Base-by-base conservation (phyloP, 306 rosid species). In the Inga laurina region DNA sequence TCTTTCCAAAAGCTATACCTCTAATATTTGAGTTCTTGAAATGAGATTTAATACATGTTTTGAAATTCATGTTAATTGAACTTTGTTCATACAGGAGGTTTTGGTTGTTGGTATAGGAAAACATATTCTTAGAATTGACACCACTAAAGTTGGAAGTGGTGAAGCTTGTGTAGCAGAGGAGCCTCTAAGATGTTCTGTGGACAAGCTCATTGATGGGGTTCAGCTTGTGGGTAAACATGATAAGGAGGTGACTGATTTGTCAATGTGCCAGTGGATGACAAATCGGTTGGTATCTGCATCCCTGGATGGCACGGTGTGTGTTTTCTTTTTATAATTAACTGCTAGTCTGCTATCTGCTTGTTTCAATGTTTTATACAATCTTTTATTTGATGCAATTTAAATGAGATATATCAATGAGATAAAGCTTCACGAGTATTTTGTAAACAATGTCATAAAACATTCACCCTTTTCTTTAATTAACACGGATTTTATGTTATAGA, bases 201-300 rank as follows among this genome's bases (percentile, higher is more conserved):
- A 92, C 74, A 92, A 94, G 92, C 91, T 94, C 82, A 86, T 92
- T 84, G 97, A 97, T 81, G 99, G 99, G 72, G 94, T 94, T 79
- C 98, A 97, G 74, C 90, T 92, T 85, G 95, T 97, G 82, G 99
- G 99, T 74, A 86, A 88, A 79, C 99, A 97, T 87, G 97, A 94
- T 81, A 92, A 88, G 75, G 98, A 97, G 88, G 96, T 97, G 88
- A 97, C 97, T 65, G 97, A 93, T 87, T 87, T 97, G 85, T 97
- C 99, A 73, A 97, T 94, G 98, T 92, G 99, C 89, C 99, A 97
- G 80, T 97, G 99, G 99, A 97, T 97, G 99, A 93, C 92, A 78
- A 94, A 93, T 79, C 95, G 98, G 74, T 82, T 97, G 88, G 97
- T 94, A 82, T 97, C 99, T 82, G 95, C 97, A 54, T 97, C 99